A percentile compares a stretch with the other conserved stretches of the same genome.
These are phyloP conservation scores for Irpex lacteus DNA, from an alignment of 1,284 basidiomycete genomes.

Conservation along the genomic window DNA sequence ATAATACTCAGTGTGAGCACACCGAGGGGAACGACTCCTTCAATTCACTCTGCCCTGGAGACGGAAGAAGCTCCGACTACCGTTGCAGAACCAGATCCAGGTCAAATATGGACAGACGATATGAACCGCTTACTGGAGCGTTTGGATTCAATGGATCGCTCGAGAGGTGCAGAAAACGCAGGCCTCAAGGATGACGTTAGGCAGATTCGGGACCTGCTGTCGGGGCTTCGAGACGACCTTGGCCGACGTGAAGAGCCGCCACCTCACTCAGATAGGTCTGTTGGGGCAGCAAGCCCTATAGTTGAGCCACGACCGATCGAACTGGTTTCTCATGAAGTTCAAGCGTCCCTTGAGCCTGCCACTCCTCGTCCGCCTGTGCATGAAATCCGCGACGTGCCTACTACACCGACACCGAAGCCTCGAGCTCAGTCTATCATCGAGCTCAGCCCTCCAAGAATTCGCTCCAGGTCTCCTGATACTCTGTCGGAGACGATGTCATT, in stretches of 20 bases:
- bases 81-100: constrained; percentile 29
- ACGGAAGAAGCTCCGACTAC: constrained; percentile 34
- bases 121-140: constrained; percentile 64
- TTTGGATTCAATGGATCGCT: constrained; percentile 57
- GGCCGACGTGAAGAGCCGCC: constrained; percentile 25
- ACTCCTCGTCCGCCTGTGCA: background rate
- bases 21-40: constrained; percentile 56
- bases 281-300: constrained; percentile 33
- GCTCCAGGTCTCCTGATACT: constrained; percentile 45
- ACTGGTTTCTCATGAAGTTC: background rate
- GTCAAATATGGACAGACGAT: constrained; percentile 56
- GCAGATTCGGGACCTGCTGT: constrained; percentile 59
- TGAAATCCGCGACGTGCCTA: constrained; percentile 7
- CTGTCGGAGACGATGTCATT: constrained; percentile 55
- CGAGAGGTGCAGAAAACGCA: constrained; percentile 55
- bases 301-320: constrained; percentile 8
- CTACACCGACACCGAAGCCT: constrained; percentile 19
- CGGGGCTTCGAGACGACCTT: constrained; percentile 9
- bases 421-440: background rate
- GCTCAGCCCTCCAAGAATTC: constrained; percentile 40
- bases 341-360: background rate
- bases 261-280: constrained; percentile 40
- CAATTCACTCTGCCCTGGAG: constrained; percentile 51
- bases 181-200: constrained; percentile 60
- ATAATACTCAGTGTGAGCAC: constrained; percentile 61